Conservation (phyloP, 208 protist species). For the Trypanosoma caninum region DNA sequence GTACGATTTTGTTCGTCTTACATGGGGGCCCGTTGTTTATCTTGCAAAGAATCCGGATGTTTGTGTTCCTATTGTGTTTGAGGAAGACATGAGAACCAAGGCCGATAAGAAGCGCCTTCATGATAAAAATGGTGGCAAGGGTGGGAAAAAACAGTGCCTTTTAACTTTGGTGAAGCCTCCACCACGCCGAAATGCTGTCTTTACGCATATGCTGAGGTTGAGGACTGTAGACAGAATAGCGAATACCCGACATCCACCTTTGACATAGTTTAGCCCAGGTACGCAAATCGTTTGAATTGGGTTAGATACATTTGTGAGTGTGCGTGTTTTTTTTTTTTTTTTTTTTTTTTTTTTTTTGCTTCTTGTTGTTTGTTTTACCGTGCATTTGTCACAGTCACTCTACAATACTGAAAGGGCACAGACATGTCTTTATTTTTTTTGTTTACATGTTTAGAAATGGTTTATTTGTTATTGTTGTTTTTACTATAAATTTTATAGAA, state of each 20-base stretch:
- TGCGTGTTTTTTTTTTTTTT: not conserved
- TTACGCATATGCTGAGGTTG: slow-evolving; percentile 56
- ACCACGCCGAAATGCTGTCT: slow-evolving; percentile 48
- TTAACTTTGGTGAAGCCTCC: slow-evolving; percentile 60
- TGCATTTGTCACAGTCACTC: too few species aligned
- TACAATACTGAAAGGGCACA: too few species aligned
- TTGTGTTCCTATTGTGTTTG: slow-evolving; percentile 60
- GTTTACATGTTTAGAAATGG: too few species aligned
- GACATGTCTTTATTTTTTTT: too few species aligned
- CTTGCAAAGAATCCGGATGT: slow-evolving; percentile 47
- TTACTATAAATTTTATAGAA: too few species aligned
- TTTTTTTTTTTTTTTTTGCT: too few species aligned
- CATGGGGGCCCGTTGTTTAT: slow-evolving; percentile 67
- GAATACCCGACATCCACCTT: slow-evolving; percentile 21
- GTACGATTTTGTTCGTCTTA: slow-evolving; percentile 68
- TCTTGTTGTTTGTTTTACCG: not conserved
- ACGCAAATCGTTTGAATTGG: not conserved
- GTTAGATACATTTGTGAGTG: not conserved
- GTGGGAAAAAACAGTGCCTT: slow-evolving; percentile 33
- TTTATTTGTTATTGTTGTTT: not conserved
- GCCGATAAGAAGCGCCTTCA: slow-evolving; percentile 25
- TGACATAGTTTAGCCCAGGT: not conserved
- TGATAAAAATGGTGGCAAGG: not conserved
- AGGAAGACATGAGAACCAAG: slow-evolving; percentile 53
- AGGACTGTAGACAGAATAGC: slow-evolving; percentile 25